Evolutionary conservation across 768 basidiomycete genomes (phyloP).

Genomic region (Termitomyces sp.): DNA sequence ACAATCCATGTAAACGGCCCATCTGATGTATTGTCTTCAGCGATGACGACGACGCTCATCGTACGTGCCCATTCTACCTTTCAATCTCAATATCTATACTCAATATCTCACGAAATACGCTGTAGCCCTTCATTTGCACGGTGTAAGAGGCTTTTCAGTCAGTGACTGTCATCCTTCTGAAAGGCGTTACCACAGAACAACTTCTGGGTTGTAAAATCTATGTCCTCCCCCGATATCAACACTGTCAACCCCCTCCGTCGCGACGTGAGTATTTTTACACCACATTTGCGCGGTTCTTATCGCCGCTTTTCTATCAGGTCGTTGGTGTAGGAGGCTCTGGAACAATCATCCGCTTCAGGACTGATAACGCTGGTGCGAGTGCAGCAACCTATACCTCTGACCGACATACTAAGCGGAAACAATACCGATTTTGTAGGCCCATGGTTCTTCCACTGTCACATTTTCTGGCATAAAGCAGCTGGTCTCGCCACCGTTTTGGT

Average conservation of each 20-base stretch:
- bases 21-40: slow-evolving; percentile 6
- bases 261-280: slow-evolving; percentile 12
- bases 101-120: not conserved
- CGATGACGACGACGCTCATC: slow-evolving; percentile 26
- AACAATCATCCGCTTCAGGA: slow-evolving; percentile 22
- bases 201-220: slow-evolving; percentile 38
- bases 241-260: slow-evolving; percentile 43
- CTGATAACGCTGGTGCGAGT: slow-evolving; percentile 19
- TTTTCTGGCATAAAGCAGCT: slow-evolving; percentile 38
- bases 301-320: slow-evolving; percentile 6
- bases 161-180: not conserved
- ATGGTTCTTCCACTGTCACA: slow-evolving; percentile 26
- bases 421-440: slow-evolving; percentile 11
- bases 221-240: slow-evolving; percentile 25
- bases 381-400: not conserved
- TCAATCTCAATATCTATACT: not conserved
- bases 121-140: slow-evolving; percentile 30
- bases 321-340: slow-evolving; percentile 20
- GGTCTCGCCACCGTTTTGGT: slow-evolving; percentile 40
- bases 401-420: not conserved
- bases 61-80: slow-evolving; percentile 8
- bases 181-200: slow-evolving; percentile 24
- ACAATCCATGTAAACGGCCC: not conserved
- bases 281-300: no score
- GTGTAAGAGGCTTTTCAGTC: slow-evolving; percentile 14